Evolutionary conservation across 1,284 basidiomycete species (phyloP), one percentile per base, ranked within the genome.

Genomic region (Porphyrellus sp.): DNA sequence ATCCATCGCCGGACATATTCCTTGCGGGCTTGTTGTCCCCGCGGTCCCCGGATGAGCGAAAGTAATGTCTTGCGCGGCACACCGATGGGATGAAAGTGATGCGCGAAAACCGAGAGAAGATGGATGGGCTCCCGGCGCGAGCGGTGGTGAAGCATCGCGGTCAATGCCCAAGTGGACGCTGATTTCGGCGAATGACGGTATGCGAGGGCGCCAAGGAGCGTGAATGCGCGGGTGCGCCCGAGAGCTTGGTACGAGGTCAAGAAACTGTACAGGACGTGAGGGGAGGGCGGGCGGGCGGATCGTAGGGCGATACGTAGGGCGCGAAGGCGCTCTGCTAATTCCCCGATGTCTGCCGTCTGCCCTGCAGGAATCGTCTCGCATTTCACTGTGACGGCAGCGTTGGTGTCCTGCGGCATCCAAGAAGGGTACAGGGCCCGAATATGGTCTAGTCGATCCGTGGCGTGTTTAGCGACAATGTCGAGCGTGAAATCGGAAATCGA

Each of bases 81-180:
- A 12, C 71, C 72, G 28, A 71, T 60, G 11, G 55, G 45, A 40
- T 70, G 59, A 54, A 75, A 77, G 41, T 69, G 64, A 5, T 63
- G 62, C 24, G 54, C 52, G 54, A 72, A 77, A 1, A 61, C 48
- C 21, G 54, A 35, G 46, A 70, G 60, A 16, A 64, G 51, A 5
- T 54, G 57, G 8, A 39, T 40, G 25, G 44, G 49, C 41, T 72
- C 58, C 4, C 49, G 52, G 15, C 59, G 58, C 0, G 56, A 54
- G 41, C 60, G 61, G 51, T 71, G 64, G 52, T 69, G 60, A 3
- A 70, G 63, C 68, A 77, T 71, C 51, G 76, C 70, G 6, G 72
- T 65, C 34, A 75, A 63, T 0, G 58, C 66, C 74, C 74, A 75
- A 8, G 57, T 46, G 5, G 65, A 50, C 1, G 63, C 55, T 16